Conservation (phyloP, 257 asterid genomes). For the Mentha longifolia region DNA sequence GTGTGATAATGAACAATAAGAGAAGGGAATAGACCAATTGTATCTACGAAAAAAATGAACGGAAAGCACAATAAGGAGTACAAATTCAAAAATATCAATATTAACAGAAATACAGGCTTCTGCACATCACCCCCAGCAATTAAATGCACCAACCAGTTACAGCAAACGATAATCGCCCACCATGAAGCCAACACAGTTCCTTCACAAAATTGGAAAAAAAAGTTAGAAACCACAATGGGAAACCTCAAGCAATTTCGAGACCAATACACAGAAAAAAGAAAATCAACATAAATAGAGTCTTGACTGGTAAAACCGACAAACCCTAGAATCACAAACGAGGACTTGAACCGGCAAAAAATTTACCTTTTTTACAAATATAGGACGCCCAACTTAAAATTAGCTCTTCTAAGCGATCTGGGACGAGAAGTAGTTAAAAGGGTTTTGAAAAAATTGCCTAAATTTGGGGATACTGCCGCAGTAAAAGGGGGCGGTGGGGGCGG, state of each 20-base stretch:
- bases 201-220: constrained; percentile 18
- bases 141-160: constrained; percentile 23
- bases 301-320: constrained; percentile 29
- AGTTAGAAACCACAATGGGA: constrained; percentile 27
- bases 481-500: constrained; percentile 1
- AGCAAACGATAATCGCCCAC: background rate
- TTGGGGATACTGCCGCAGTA: background rate
- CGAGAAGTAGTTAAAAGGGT: constrained; percentile 16
- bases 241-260: constrained; percentile 10
- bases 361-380: constrained; percentile 9
- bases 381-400: constrained; percentile 4
- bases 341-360: constrained; percentile 1
- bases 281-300: constrained; percentile 2
- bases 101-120: background rate
- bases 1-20: background rate
- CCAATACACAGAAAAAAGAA: background rate
- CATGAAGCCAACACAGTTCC: constrained; percentile 28
- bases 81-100: background rate
- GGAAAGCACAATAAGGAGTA: background rate
- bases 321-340: constrained; percentile 36
- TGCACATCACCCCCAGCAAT: constrained; percentile 19
- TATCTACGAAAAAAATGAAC: too few species aligned
- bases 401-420: constrained; percentile 24
- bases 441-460: background rate
- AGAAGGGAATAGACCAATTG: background rate